These are phyloP conservation scores for Turnera subulata DNA, from an alignment of 345 rosid species.

Conservation along the genomic window DNA sequence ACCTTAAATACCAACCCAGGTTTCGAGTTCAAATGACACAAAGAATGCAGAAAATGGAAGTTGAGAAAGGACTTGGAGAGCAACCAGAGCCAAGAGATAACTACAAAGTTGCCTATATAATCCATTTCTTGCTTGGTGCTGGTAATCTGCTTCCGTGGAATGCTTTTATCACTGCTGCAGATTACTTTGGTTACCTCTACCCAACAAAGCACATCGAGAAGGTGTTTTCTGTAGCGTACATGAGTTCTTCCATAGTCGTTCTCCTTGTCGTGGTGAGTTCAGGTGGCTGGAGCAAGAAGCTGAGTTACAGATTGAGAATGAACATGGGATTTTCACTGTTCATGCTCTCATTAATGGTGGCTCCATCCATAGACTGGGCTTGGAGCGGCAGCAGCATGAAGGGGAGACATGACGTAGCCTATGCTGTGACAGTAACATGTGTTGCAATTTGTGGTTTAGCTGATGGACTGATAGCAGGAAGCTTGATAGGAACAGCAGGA, in stretches of 20 bases:
- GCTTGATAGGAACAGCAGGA: constrained; percentile 82
- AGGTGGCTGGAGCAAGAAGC: constrained; percentile 53
- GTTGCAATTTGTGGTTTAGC: constrained; percentile 80
- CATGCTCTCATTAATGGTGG: constrained; percentile 61
- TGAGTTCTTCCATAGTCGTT: constrained; percentile 69
- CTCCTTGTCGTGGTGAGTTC: constrained; percentile 50
- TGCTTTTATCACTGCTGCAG: constrained; percentile 82
- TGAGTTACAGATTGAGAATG: constrained; percentile 58
- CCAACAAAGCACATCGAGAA: constrained; percentile 68
- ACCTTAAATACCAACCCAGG: constrained; percentile 19
- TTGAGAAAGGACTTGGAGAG: constrained; percentile 27
- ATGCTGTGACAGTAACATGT: constrained; percentile 46
- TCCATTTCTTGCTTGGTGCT: constrained; percentile 88
- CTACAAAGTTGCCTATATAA: constrained; percentile 62
- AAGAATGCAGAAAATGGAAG: constrained; percentile 39
- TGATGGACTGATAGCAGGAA: constrained; percentile 84
- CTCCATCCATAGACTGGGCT: constrained; percentile 63
- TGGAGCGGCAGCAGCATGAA: constrained; percentile 25
- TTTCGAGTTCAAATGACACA: not conserved
- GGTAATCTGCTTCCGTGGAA: constrained; percentile 98
- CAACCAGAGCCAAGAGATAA: constrained; percentile 53
- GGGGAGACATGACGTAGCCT: constrained; percentile 34
- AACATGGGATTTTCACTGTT: constrained; percentile 79
- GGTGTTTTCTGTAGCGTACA: constrained; percentile 88
- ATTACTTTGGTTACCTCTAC: constrained; percentile 70